Percentiles rank a stretch among this genome's conserved stretches.
Conservation (phyloP, 306 rosid genomes). For the Prunus kanzakura region DNA sequence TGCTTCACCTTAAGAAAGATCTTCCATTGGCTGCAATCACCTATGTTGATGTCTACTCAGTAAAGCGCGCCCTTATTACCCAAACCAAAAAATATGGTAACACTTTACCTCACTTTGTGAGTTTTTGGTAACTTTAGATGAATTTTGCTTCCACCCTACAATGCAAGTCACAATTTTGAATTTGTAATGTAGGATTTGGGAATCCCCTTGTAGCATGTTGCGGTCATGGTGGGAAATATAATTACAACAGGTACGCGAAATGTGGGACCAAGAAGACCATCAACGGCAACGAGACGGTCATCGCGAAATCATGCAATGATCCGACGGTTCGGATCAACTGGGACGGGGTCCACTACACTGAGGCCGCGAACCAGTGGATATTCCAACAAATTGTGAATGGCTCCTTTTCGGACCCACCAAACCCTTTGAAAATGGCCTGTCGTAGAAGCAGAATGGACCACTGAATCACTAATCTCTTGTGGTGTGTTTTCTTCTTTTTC, state of each 20-base stretch:
- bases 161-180: not conserved
- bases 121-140: not conserved
- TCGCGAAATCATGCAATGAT: conserved; percentile 57
- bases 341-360: conserved; percentile 80
- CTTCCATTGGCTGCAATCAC: conserved; percentile 68
- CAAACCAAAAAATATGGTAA: conserved; percentile 55
- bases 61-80: conserved; percentile 61
- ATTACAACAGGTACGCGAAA: conserved; percentile 44
- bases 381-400: conserved; percentile 55
- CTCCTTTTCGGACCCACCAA: conserved; percentile 72
- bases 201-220: conserved; percentile 71
- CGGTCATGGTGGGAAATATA: conserved; percentile 82
- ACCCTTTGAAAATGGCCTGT: conserved; percentile 59
- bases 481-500: not conserved
- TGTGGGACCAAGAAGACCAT: conserved; percentile 57
- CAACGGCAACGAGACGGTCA: conserved; percentile 46
- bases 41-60: conserved; percentile 71
- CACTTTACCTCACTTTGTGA: not conserved
- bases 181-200: conserved; percentile 53
- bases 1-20: conserved; percentile 44
- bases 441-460: conserved; percentile 16
- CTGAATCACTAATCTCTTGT: not conserved
- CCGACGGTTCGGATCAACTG: conserved; percentile 60
- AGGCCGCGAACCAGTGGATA: conserved; percentile 72
- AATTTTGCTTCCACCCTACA: not conserved